Base-by-base conservation (phyloP, 495 filamentous ascomycete genomes). In the Acidomyces sp. region DNA sequence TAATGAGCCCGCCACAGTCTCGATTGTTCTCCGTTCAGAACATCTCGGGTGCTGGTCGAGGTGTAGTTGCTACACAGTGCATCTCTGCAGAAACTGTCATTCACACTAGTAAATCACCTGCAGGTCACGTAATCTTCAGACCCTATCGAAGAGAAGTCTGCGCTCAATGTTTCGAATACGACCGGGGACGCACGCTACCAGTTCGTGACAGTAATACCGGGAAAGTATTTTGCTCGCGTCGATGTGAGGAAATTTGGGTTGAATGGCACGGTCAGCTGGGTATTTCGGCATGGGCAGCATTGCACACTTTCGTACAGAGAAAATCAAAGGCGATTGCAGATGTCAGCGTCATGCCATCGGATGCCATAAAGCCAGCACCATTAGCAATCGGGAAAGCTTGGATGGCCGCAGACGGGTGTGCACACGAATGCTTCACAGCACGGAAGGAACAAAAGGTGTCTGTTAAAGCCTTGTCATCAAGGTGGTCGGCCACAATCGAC, bases 101-200 rank as follows among this genome's bases (percentile, higher is more conserved):
- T 24, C 46, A 34, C 20, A 24, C 32, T 29, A 34, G 45, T 15
- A 13, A 29, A 4, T 37, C 48, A 13, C 53, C 53, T 3, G 23
- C 40, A 10, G 46, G 54, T 18, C 42, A 48, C 24, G 55, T 60
- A 15, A 41, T 62, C 2, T 45, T 56, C 25, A 47, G 57, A 9
- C 50, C 58, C 22, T 62, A 61, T 42, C 49, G 59, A 2, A 50
- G 55, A 21, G 60, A 63, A 49, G 59, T 61, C 15, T 63, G 60
- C 49, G 57, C 48, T 1, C 29, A 52, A 7, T 63, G 60, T 46
- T 62, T 63, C 37, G 15, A 13, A 22, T 63, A 63, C 46, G 53
- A 60, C 34, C 43, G 45, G 6, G 60, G 60, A 0, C 47, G 49
- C 0, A 51, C 51, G 11, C 32, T 53, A 37, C 35, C 24, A 6